Evolutionary conservation across 2,329 filamentous ascomycete species (phyloP).

Genomic region (Apiospora rasikravindrae): DNA sequence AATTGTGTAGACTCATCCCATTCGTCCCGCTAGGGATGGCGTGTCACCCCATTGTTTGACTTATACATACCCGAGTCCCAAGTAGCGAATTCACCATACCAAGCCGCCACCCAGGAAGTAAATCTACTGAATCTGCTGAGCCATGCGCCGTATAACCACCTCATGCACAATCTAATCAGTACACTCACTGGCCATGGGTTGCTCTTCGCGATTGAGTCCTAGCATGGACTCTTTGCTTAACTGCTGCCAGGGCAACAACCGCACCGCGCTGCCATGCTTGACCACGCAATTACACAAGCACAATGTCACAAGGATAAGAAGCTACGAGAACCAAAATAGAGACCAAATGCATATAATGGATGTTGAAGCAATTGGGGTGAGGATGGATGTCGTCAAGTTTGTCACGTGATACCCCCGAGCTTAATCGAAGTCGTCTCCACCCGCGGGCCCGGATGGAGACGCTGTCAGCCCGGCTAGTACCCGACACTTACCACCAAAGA

Average conservation of each 20-base stretch:
- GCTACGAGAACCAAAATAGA: no score
- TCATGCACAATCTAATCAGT: not conserved
- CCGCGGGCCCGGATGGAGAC: not conserved
- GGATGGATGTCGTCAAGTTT: not conserved
- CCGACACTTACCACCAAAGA: not conserved
- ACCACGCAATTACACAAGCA: not conserved
- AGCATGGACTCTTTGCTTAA: not conserved
- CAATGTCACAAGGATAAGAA: rapidly evolving
- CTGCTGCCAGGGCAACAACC: not conserved
- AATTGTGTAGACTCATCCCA: no score
- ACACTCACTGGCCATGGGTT: not conserved
- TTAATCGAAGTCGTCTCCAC: not conserved
- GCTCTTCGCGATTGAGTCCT: not conserved
- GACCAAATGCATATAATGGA: not conserved
- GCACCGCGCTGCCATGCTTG: not conserved
- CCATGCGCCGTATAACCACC: not conserved
- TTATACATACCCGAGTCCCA: not conserved
- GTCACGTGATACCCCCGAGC: conserved; percentile 5
- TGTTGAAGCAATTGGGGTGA: not conserved
- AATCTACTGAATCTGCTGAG: not conserved
- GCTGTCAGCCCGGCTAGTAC: not conserved
- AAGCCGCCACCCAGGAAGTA: rapidly evolving
- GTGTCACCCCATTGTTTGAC: no score
- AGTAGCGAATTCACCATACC: not conserved
- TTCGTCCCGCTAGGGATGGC: no score